These are phyloP conservation scores for Osmanthus fragrans DNA, from an alignment of 257 asterid species.

Conservation along the genomic window DNA sequence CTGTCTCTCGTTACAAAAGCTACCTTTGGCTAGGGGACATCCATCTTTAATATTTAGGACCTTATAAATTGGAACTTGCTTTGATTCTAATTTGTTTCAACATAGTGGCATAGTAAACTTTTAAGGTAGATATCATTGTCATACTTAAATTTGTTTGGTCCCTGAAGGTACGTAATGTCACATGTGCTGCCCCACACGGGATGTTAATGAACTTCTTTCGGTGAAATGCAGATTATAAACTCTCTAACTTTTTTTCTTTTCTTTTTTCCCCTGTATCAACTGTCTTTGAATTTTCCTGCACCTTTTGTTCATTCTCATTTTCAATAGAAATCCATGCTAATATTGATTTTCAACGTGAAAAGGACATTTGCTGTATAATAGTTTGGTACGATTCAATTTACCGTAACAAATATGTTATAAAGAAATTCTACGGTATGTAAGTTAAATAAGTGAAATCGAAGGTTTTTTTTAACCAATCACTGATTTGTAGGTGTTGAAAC, in stretches of 20 bases:
- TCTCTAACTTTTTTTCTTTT: not conserved
- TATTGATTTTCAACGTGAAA: no score
- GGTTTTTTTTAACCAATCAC: no score
- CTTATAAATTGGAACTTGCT: not conserved
- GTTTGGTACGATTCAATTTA: no score
- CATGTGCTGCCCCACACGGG: slow-evolving; percentile 52
- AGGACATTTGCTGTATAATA: no score
- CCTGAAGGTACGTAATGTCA: slow-evolving; percentile 24
- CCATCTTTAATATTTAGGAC: slow-evolving; percentile 14
- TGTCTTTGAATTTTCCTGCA: not conserved
- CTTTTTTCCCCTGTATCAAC: not conserved
- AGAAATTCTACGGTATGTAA: no score
- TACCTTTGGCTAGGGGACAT: not conserved
- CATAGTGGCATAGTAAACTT: slow-evolving; percentile 12
- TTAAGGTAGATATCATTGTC: not conserved
- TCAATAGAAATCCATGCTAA: no score
- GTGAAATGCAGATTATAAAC: not conserved
- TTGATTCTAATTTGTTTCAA: not conserved
- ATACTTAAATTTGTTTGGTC: slow-evolving; percentile 14
- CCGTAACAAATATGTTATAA: no score
- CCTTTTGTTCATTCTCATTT: not conserved
- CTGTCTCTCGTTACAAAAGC: slow-evolving; percentile 33
- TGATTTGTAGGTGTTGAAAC: no score
- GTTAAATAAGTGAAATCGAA: no score
- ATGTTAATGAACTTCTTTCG: slow-evolving; percentile 31